Evolutionary conservation across 371 early-diverging fungal species (phyloP).

Genomic region (Syncephalastrum sp.): DNA sequence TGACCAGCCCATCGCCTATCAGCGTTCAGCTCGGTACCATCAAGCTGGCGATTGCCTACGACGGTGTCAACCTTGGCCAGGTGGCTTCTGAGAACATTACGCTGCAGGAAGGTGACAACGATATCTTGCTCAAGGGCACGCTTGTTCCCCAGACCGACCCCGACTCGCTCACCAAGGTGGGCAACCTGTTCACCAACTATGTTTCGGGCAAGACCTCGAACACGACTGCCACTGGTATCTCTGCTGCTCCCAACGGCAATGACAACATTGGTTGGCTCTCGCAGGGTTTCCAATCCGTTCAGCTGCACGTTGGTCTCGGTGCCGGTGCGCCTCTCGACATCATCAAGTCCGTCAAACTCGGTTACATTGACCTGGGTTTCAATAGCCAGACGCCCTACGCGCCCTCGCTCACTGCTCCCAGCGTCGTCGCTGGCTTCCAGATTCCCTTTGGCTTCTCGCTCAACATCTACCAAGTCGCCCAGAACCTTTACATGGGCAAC

Average conservation of each 20-base stretch:
- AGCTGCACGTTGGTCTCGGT: conserved; percentile 45
- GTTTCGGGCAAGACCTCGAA: conserved; percentile 42
- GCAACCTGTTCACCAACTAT: conserved; percentile 49
- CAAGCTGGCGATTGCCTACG: conserved; percentile 39
- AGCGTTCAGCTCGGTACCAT: conserved; percentile 55
- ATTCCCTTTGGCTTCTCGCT: conserved; percentile 57
- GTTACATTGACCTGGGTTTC: conserved; percentile 51
- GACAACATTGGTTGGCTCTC: conserved; percentile 54
- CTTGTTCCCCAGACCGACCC: conserved; percentile 45
- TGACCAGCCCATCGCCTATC: conserved; percentile 57
- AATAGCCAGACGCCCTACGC: conserved; percentile 38
- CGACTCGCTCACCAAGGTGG: conserved; percentile 35
- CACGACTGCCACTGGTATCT: conserved; percentile 51
- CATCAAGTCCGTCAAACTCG: conserved; percentile 52
- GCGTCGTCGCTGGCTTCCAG: conserved; percentile 44
- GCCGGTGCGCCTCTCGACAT: conserved; percentile 37
- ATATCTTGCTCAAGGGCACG: conserved; percentile 48
- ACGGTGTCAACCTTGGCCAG: conserved; percentile 45
- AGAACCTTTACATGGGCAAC: conserved; percentile 42
- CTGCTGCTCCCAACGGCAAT: conserved; percentile 49
- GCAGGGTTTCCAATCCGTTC: conserved; percentile 45
- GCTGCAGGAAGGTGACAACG: conserved; percentile 40
- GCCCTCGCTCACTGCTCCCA: conserved; percentile 42
- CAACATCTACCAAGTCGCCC: conserved; percentile 46
- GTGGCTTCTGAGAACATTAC: conserved; percentile 42